Evolutionary conservation across 2,329 filamentous ascomycete species (phyloP), one percentile per base, ranked within the genome.

Genomic region (Phyllosticta ampelicida): DNA sequence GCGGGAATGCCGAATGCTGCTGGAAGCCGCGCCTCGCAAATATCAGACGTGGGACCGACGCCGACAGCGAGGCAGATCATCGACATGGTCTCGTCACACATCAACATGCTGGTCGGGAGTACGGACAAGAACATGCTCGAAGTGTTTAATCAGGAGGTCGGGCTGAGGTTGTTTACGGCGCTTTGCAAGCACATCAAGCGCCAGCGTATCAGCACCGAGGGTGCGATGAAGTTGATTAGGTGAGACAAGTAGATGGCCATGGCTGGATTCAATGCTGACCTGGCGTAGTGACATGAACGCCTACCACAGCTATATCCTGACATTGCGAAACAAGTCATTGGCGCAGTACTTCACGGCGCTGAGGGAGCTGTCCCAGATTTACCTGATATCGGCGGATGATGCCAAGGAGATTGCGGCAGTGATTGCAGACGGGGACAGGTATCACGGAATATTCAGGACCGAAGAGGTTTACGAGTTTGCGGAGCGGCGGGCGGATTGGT

Each of bases 391-490:
- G 62, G 81, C 87, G 2, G 79, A 80, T 23, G 87, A 97, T 69
- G 89, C 94, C 13, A 95, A 95, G 71, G 94, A 97, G 71, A 86
- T 99, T 78, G 94, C 94, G 5, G 87, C 86, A 2, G 89, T 99
- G 58, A 96, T 99, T 68, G 91, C 94, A 0, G 94, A 99, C 69
- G 85, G 83, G 0, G 88, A 92, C 68, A 82, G 92, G 2, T 99
- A 97, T 70, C 82, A 88, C 23, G 94, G 94, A 11, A 88, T 99
- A 53, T 96, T 97, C 68, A 82, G 91, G 19, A 89, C 92, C 0
- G 94, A 99, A 71, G 94, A 99, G 76, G 94, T 97, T 3, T 96
- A 96, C 67, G 92, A 97, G 76, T 99, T 95, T 75, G 94, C 92
- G 1, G 90, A 96, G 73, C 78, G 94, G 64, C 79, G 94, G 64